Evolutionary conservation across 2,329 filamentous ascomycete genomes (phyloP), one percentile per base, ranked within the genome.

Genomic region (Fusarium citri): DNA sequence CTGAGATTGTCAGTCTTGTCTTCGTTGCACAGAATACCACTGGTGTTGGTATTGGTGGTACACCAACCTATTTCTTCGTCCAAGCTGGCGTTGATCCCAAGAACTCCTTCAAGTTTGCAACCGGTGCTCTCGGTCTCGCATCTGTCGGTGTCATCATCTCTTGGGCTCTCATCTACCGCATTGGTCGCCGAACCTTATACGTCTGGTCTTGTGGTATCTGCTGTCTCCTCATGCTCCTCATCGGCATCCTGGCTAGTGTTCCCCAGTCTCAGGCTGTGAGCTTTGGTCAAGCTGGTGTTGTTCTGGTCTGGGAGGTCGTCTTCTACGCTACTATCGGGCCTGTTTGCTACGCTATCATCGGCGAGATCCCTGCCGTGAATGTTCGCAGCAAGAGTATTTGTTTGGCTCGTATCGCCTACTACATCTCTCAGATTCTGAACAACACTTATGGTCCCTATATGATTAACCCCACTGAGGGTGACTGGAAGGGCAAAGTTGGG

Each of bases 1-100:
- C 83, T 2, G 81, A 85, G 68, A 82, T 85, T n/a, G 79, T 79
- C 58, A 76, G 80, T 70, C 62, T 85, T 74, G 83, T 78, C 8
- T 82, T 82, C 53, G 71, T 79, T 10, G 79, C 76, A 0, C 83
- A 85, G 57, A 79, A 81, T 25, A 76, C 80, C 1, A 76, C 78
- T 20, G 79, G 83, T 9, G 77, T 78, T 28, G 78, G 78, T 11
- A 77, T 83, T 45, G 79, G 80, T 56, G 82, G 82, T 46, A 80
- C 76, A 3, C 77, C 80, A 1, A 88, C 86, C 18, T 84, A 82
- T 69, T 85, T 85, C 74, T 84, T 83, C 72, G 75, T 81, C 31
- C 82, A 83, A 54, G 79, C 82, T 0, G 83, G 84, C 20, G 76
- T 85, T 26, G 67, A 76, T 7, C 76, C 78, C 7, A 69, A 74